Percentiles rank a stretch among this genome's conserved stretches.
Evolutionary conservation across 208 protist genomes (phyloP).

Genomic region (Trypanosoma boissoni): DNA sequence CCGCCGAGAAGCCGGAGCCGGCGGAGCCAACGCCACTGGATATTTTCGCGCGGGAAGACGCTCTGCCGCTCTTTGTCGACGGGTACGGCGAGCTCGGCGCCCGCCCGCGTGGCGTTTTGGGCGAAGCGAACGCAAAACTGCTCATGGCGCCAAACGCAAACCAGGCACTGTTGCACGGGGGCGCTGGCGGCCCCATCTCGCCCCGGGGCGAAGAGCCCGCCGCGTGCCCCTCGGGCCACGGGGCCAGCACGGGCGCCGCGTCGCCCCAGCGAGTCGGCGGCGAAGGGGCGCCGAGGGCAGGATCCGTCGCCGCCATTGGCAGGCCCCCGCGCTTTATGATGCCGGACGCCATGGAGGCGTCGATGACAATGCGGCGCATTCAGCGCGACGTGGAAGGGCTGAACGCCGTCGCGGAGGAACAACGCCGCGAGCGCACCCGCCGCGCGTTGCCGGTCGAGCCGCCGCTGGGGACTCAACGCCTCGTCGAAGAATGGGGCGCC

Average conservation of each 20-base stretch:
- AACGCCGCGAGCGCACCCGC: constrained; percentile 43
- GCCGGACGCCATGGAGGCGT: constrained; percentile 61
- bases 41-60: constrained; percentile 17
- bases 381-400: constrained; percentile 78
- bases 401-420: constrained; percentile 79
- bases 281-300: not conserved
- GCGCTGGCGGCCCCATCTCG: not conserved
- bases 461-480: constrained; percentile 37
- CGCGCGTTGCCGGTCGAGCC: constrained; percentile 23
- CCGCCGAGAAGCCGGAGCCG: constrained; percentile 15
- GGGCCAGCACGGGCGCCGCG: not conserved
- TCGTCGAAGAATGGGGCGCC: constrained; percentile 53
- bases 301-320: not conserved
- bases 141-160: not conserved
- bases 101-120: not conserved
- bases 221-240: not conserved
- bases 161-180: not conserved
- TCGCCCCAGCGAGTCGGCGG: not conserved
- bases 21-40: constrained; percentile 18
- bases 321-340: constrained; percentile 55
- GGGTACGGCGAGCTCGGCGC: constrained; percentile 55
- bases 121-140: too few species aligned
- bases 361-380: constrained; percentile 59
- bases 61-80: constrained; percentile 50
- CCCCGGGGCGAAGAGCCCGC: not conserved